Percentiles rank a stretch among this genome's conserved stretches.
phyloP scores from a whole-genome alignment of 306 rosid genomes.

The Vigna reflexopilosa region DNA sequence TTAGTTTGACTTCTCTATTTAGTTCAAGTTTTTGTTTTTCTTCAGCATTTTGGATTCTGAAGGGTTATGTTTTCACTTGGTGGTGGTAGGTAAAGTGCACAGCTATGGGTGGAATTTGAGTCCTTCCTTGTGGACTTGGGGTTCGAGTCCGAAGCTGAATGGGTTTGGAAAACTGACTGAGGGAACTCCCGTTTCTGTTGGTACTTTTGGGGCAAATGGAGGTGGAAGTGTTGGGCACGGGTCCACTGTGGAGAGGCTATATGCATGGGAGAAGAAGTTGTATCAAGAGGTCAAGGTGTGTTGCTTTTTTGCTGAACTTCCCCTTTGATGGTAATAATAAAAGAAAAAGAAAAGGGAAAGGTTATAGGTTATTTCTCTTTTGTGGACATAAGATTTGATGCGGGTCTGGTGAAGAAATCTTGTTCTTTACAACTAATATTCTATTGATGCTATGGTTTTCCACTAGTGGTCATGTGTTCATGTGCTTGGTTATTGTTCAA shows the following conservation, averaged over 20 bases:
- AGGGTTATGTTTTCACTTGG: slow-evolving; percentile 22
- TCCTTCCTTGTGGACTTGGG: slow-evolving; percentile 76
- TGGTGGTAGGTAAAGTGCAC: slow-evolving; percentile 69
- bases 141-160: slow-evolving; percentile 64
- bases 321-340: slow-evolving; percentile 28
- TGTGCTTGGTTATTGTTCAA: not conserved
- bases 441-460: slow-evolving; percentile 8
- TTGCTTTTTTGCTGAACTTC: slow-evolving; percentile 15
- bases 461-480: slow-evolving; percentile 7
- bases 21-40: slow-evolving; percentile 16
- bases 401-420: slow-evolving; percentile 49
- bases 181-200: slow-evolving; percentile 46
- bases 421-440: slow-evolving; percentile 32
- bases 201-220: slow-evolving; percentile 52
- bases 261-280: slow-evolving; percentile 95
- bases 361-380: slow-evolving; percentile 31
- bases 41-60: slow-evolving; percentile 26
- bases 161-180: slow-evolving; percentile 63
- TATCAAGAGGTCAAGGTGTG: slow-evolving; percentile 89
- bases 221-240: slow-evolving; percentile 65
- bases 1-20: not conserved
- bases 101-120: slow-evolving; percentile 75
- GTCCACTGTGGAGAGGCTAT: slow-evolving; percentile 85
- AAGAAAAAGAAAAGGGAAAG: slow-evolving; percentile 33
- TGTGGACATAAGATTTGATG: slow-evolving; percentile 37